phyloP scores from a whole-genome alignment of 2,329 filamentous ascomycete genomes.

The Phialophora chinensis region DNA sequence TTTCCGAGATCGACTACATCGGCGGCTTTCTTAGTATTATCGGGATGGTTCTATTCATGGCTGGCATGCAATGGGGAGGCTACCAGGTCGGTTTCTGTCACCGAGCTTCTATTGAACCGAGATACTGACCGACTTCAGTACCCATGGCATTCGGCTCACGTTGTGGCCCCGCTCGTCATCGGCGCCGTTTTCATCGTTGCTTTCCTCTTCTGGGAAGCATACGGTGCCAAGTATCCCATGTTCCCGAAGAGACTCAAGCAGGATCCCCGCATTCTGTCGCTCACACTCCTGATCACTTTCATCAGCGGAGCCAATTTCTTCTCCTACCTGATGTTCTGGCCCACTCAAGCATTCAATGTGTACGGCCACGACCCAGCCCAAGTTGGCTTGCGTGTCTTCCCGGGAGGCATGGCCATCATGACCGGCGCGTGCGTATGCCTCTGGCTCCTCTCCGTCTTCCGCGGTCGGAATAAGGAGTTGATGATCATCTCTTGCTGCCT shows the following conservation, averaged over 20 bases:
- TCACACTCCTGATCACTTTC: conserved; percentile 65
- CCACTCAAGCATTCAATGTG: conserved; percentile 68
- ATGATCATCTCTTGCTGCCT: conserved; percentile 64
- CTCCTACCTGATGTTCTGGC: conserved; percentile 64
- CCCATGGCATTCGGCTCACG: conserved; percentile 52
- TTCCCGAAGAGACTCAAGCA: conserved; percentile 53
- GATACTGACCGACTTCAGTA: conserved; percentile 43
- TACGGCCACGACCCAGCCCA: conserved; percentile 68
- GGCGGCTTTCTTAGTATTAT: conserved; percentile 49
- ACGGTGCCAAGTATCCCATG: conserved; percentile 53
- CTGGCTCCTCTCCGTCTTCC: conserved; percentile 60
- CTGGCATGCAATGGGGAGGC: conserved; percentile 60
- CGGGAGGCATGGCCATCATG: conserved; percentile 68
- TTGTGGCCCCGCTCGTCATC: conserved; percentile 54
- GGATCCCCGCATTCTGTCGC: conserved; percentile 56
- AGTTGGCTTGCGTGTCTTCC: conserved; percentile 68
- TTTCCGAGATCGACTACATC: conserved; percentile 57
- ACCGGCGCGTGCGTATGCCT: conserved; percentile 65
- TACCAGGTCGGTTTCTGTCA: conserved; percentile 45
- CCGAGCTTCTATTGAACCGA: neutral
- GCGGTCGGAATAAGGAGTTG: conserved; percentile 64
- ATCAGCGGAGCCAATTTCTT: conserved; percentile 66
- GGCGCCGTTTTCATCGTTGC: conserved; percentile 48
- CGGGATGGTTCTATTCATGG: conserved; percentile 48
- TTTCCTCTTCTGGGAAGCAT: conserved; percentile 55